Evolutionary conservation across 805 yeast genomes (phyloP).

Genomic region (Lipomyces oligophaga): DNA sequence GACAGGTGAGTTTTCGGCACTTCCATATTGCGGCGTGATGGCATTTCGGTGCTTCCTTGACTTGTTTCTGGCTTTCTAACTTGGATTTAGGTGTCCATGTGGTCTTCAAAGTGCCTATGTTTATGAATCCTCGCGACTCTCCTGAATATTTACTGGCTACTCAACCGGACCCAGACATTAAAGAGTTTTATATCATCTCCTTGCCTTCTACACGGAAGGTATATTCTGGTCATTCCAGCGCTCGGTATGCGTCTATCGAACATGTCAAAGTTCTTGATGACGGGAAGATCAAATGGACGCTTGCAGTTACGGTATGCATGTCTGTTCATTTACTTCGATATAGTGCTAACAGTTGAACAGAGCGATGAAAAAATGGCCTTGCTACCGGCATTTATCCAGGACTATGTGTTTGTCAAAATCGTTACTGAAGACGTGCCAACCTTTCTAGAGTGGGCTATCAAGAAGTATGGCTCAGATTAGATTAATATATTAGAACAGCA

Average conservation of each 20-base stretch:
- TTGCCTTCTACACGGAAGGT: constrained; percentile 36
- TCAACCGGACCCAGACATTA: constrained; percentile 33
- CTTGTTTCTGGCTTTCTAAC: too few species aligned
- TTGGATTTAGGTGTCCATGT: not conserved
- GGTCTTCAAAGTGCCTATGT: constrained; percentile 37
- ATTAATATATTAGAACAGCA: too few species aligned
- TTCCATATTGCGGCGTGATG: not conserved
- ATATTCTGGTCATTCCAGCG: constrained; percentile 30
- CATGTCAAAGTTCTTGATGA: constrained; percentile 30
- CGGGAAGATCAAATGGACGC: constrained; percentile 38
- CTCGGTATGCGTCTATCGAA: constrained; percentile 40
- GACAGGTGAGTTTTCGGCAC: constrained; percentile 7
- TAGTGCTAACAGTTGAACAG: not conserved
- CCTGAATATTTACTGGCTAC: constrained; percentile 36
- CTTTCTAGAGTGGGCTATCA: constrained; percentile 35
- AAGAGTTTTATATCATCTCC: constrained; percentile 39
- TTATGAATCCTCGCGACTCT: constrained; percentile 38
- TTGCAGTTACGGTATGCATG: constrained; percentile 38
- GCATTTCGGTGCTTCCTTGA: too few species aligned
- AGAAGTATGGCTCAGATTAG: constrained; percentile 18
- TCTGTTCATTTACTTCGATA: not conserved
- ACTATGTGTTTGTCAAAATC: constrained; percentile 34
- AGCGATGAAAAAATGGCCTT: not conserved
- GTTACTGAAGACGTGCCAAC: constrained; percentile 41
- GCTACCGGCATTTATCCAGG: constrained; percentile 38